Percentiles rank a stretch among this genome's conserved stretches.
Evolutionary conservation across 306 rosid species (phyloP).

Genomic region (Heteromeles arbutifolia): DNA sequence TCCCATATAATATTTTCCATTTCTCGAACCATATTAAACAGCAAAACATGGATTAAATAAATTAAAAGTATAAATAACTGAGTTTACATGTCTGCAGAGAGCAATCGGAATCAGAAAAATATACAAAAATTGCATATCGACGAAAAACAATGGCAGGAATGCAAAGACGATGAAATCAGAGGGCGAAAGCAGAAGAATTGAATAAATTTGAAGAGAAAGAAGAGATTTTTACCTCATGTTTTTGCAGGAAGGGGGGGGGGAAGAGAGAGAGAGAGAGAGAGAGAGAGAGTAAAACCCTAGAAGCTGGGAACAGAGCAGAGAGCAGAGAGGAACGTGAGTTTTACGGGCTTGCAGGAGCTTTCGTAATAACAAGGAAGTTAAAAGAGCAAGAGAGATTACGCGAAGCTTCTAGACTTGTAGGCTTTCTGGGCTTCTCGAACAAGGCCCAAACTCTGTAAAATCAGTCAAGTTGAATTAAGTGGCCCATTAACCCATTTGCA

Average conservation of each 20-base stretch:
- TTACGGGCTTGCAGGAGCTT: not conserved
- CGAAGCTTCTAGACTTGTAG: not conserved
- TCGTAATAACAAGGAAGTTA: not conserved
- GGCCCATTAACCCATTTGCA: not conserved
- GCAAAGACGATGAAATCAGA: not conserved
- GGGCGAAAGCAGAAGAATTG: not conserved
- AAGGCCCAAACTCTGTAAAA: not conserved
- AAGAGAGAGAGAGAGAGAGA: too few species aligned
- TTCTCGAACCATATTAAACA: not conserved
- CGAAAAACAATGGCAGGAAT: not conserved
- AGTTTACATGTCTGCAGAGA: not conserved
- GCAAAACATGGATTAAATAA: not conserved
- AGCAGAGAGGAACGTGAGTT: too few species aligned
- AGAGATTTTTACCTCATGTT: conserved; percentile 6
- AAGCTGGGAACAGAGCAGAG: not conserved
- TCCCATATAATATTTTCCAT: not conserved
- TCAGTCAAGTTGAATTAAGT: not conserved
- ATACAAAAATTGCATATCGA: not conserved
- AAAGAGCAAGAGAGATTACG: not conserved
- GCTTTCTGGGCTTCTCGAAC: not conserved
- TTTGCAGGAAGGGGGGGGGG: not conserved
- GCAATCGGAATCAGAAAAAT: not conserved
- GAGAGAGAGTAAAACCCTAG: conserved; percentile 4
- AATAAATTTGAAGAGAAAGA: not conserved
- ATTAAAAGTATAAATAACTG: not conserved